Base-by-base conservation (phyloP, 2,329 filamentous ascomycete genomes). In the Aspergillus brunneoviolaceus region DNA sequence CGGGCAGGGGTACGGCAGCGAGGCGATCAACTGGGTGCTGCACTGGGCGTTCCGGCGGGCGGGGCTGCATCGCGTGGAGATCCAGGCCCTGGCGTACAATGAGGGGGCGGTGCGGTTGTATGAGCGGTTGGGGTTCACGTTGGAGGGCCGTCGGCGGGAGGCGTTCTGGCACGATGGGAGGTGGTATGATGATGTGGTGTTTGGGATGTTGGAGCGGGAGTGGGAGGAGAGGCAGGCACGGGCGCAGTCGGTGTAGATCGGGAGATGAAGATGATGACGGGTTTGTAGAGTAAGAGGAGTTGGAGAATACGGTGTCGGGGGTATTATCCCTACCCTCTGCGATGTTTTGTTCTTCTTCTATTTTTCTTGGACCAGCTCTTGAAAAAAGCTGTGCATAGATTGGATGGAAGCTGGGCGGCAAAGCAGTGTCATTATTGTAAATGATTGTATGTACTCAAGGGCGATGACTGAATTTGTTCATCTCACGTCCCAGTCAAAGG, bases 401-500 rank as follows among this genome's bases (percentile, higher is more conserved):
- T 23, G 1, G 23, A 4, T 23, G 23, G 23, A 23, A 23, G 23
- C 23, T 1, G 4, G 23, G 23, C 4, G 4, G 23, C 4, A 23
- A 23, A 23, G 23, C 1, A 23, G 4, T 23, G 23, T 4, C 23
- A 23, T 23, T 23, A 23, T 4, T 1, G 23, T 4, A 23, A 4
- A 23, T 23, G 23, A 23, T 23, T 23, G 23, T 23, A 23, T 23
- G 1, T 23, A 23, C 23, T 4, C 23, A 23, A 23, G 23, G 23
- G 4, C 23, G 4, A 23, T 4, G 1, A 23, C 4, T 23, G 23
- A 23, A 1, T 23, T 4, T 23, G 23, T 23, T 23, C 1, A 23
- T 23, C 23, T 23, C 27, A 29, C 27, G 72, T 70, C 5, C 71
- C 72, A 60, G 79, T 77, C 0, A 62, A 65, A 5, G 79, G 79